Evolutionary conservation across 2,329 filamentous ascomycete genomes (phyloP), one percentile per base, ranked within the genome.

Genomic region (Penicillium olsonii): DNA sequence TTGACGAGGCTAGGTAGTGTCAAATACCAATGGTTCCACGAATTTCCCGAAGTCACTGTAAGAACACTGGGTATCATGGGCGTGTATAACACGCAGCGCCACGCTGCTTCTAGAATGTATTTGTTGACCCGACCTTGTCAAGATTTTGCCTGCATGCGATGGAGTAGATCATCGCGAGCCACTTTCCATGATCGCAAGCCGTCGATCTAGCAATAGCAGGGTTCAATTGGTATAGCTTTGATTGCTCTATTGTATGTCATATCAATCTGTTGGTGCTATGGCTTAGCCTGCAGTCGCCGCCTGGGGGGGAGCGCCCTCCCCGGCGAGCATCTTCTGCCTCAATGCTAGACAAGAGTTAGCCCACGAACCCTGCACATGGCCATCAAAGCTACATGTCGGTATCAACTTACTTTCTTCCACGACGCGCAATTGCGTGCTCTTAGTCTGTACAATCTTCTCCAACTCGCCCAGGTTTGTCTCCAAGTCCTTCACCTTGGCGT

Each of bases 391-490:
- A 19, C n/a, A 20, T n/a, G 9, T 18, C 7, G 11, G 7, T 7
- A 27, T 6, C 52, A 55, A 68, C 74, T 71, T 75, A 87, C 89
- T 89, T 75, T 97, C 92, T 75, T 99, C 94, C 18, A 97, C 86
- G 31, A 94, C 79, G 49, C 88, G 84, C 55, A 95, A 75, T 68
- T 94, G 96, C 58, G 87, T 84, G 47, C 88, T 90, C 78, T 99
- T 99, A 29, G 78, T 77, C 61, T 84, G 79, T 41, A 89, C 79
- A 50, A 88, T 84, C 58, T 80, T 81, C 70, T 89, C 86, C 58
- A 90, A 65, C 51, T 87, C 84, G 60, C 80, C 82, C 61, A 89
- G 70, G 63, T 86, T 89, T 47, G 74, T 74, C 26, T 78, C 80
- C 50, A 90, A 60, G 57, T 85, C 83, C 61, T 86, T 84, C 5